Conservation (phyloP, 2,329 filamentous ascomycete genomes). For the Aureobasidium sp. region DNA sequence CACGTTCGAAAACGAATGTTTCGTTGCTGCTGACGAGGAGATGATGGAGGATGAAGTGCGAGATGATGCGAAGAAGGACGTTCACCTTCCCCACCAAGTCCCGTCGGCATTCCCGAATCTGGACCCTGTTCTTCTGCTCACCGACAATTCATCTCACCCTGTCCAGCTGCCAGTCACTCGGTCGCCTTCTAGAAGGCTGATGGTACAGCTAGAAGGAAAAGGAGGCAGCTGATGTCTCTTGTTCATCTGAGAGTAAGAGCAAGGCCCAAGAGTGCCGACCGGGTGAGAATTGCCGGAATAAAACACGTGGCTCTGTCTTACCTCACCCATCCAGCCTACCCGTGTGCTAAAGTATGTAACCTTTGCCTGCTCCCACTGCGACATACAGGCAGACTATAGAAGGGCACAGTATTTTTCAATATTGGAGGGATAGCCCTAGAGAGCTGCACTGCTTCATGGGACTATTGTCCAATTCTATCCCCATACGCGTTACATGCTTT, state of each 20-base stretch:
- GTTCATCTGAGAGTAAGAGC: not conserved
- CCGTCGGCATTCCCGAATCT: not conserved
- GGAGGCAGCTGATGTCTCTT: not conserved
- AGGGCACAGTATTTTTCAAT: too few species aligned
- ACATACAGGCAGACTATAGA: too few species aligned
- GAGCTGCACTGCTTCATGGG: too few species aligned
- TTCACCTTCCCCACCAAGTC: not conserved
- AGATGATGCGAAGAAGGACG: not conserved
- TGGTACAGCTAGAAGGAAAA: not conserved
- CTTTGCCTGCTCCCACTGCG: too few species aligned
- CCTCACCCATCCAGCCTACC: not conserved
- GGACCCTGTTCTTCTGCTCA: not conserved
- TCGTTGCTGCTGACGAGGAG: not conserved
- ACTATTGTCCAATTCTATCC: too few species aligned
- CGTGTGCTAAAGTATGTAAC: too few species aligned
- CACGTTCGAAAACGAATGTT: constrained; percentile 6
- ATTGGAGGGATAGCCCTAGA: too few species aligned
- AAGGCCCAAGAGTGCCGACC: not conserved
- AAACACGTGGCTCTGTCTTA: not conserved
- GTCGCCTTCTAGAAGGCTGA: not conserved
- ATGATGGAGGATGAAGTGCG: not conserved
- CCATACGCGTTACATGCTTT: too few species aligned
- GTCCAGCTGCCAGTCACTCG: not conserved
- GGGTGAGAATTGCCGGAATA: not conserved
- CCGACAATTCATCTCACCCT: not conserved